phyloP scores from a whole-genome alignment of 2,329 filamentous ascomycete genomes.

The Arthrobotrys pseudoclavata region DNA sequence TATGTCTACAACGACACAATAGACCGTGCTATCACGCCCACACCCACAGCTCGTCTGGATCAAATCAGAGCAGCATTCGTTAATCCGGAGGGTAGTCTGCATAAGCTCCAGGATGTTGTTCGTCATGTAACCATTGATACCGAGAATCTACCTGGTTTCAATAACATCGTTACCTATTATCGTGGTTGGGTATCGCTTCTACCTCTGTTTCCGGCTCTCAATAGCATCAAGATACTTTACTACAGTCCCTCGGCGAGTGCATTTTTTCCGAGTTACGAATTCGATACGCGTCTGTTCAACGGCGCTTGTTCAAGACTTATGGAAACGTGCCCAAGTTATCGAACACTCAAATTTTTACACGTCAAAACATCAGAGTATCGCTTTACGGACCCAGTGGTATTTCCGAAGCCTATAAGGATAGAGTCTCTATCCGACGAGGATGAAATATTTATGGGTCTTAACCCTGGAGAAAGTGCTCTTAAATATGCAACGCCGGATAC shows the following conservation, averaged over 20 bases:
- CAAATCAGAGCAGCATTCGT: conserved; percentile 17
- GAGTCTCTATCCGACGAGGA: neutral
- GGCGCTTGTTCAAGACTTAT: neutral
- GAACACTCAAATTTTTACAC: conserved; percentile 3
- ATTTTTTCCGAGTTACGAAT: neutral
- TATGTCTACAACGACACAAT: neutral
- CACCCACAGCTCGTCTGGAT: neutral
- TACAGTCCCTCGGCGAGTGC: neutral
- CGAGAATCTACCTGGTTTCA: neutral
- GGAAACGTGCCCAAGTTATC: conserved; percentile 9
- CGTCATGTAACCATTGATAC: conserved; percentile 41
- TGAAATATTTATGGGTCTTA: conserved; percentile 1
- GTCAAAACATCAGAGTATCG: conserved; percentile 11
- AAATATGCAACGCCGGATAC: neutral
- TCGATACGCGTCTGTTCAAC: conserved; percentile 5
- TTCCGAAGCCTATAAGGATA: neutral
- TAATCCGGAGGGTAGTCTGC: neutral
- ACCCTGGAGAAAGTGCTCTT: conserved; percentile 4
- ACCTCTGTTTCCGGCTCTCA: conserved; percentile 12
- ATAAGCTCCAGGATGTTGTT: neutral
- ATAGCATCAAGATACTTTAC: conserved; percentile 28
- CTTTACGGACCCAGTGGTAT: neutral
- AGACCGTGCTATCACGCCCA: neutral
- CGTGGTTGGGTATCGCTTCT: conserved; percentile 14
- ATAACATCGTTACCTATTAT: conserved; percentile 22